Evolutionary conservation across 2,329 filamentous ascomycete genomes (phyloP).

Genomic region (Orbilia oligospora): DNA sequence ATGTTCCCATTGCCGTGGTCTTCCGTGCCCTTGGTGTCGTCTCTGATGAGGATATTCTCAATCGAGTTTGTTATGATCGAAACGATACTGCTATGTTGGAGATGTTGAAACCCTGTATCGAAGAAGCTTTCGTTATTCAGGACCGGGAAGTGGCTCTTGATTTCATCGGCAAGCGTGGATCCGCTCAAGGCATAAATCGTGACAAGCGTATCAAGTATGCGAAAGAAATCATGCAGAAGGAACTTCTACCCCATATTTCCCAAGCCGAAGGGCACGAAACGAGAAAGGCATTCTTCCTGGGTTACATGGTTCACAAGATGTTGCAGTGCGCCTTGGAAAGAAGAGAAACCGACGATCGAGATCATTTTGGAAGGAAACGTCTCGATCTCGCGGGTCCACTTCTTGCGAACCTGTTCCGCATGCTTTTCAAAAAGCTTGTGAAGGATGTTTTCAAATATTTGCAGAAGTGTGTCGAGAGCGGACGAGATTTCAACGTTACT

Average conservation of each 20-base stretch:
- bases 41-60: conserved; percentile 96
- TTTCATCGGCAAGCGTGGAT: conserved; percentile 93
- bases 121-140: conserved; percentile 96
- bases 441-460: conserved; percentile 92
- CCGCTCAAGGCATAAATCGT: conserved; percentile 79
- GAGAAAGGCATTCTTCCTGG: conserved; percentile 95
- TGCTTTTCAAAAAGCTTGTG: conserved; percentile 89
- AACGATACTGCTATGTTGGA: conserved; percentile 97
- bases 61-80: conserved; percentile 96
- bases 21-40: conserved; percentile 96
- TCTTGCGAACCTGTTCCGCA: conserved; percentile 95
- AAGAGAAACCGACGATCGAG: conserved; percentile 94
- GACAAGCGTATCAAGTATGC: conserved; percentile 94
- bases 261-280: conserved; percentile 95
- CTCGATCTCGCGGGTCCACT: conserved; percentile 94
- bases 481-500: conserved; percentile 88
- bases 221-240: conserved; percentile 95
- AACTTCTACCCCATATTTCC: conserved; percentile 95
- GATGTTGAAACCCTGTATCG: conserved; percentile 96
- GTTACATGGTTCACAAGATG: conserved; percentile 98
- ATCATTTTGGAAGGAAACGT: conserved; percentile 99
- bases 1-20: conserved; percentile 93
- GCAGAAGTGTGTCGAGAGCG: conserved; percentile 90
- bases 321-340: conserved; percentile 93
- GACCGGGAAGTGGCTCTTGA: conserved; percentile 94